A percentile compares a stretch with the other conserved stretches of the same genome.
Conservation (phyloP, 2,329 filamentous ascomycete genomes). For the Coniochaeta sp. region DNA sequence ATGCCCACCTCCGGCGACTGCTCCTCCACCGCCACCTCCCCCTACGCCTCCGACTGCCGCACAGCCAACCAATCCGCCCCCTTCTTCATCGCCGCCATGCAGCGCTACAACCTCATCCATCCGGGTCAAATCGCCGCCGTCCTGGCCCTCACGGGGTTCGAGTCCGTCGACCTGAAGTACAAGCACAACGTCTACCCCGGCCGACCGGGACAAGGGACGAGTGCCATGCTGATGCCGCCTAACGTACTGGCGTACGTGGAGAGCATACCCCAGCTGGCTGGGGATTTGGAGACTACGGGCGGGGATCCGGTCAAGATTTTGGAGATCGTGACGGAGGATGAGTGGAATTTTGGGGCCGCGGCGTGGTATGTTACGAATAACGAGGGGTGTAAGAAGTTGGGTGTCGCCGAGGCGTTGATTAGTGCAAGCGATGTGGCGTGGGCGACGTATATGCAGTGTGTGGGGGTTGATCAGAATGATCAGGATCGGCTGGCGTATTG, state of each 20-base stretch:
- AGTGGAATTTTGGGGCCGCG: conserved; percentile 47
- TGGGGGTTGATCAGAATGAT: conserved; percentile 26
- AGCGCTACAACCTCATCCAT: conserved; percentile 45
- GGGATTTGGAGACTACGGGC: conserved; percentile 20
- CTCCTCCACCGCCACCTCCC: conserved; percentile 32
- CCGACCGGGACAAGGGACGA: conserved; percentile 49
- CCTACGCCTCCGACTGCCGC: conserved; percentile 51
- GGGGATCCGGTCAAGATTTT: conserved; percentile 31
- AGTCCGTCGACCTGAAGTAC: conserved; percentile 63
- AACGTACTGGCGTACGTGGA: conserved; percentile 43
- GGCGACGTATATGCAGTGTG: conserved; percentile 38
- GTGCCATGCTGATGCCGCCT: conserved; percentile 18
- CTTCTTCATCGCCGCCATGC: conserved; percentile 49
- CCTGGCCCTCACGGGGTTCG: conserved; percentile 63
- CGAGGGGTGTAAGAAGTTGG: not conserved
- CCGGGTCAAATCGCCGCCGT: conserved; percentile 61
- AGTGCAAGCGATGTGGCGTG: conserved; percentile 33
- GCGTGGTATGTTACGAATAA: conserved; percentile 38
- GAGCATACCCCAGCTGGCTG: conserved; percentile 29
- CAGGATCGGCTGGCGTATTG: conserved; percentile 32
- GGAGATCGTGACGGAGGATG: conserved; percentile 35
- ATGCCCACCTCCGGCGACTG: conserved; percentile 52
- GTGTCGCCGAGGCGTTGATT: conserved; percentile 25
- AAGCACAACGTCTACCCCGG: conserved; percentile 52
- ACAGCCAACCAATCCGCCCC: conserved; percentile 56